These are phyloP conservation scores for Gracilaria vermiculophylla DNA, from an alignment of 23 red algal species.

Conservation along the genomic window DNA sequence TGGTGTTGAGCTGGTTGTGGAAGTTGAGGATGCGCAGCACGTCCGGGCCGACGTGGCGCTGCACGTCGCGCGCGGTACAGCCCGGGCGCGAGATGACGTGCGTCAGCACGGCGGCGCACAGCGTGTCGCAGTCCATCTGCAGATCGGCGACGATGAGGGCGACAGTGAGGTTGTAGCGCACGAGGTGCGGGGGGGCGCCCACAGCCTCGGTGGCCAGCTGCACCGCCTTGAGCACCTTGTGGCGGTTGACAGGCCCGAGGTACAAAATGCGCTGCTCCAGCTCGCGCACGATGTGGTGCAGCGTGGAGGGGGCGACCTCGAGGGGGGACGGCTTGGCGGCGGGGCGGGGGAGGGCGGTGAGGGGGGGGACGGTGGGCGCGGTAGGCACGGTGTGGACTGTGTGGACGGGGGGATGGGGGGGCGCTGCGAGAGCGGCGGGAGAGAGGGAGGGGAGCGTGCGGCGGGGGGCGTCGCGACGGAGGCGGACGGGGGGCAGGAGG, in stretches of 20 bases:
- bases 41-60: slow-evolving; percentile 54
- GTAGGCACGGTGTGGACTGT: not conserved
- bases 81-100: slow-evolving; percentile 18
- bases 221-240: slow-evolving; percentile 66
- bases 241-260: slow-evolving; percentile 55
- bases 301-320: not conserved
- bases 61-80: slow-evolving; percentile 35
- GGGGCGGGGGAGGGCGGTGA: not conserved
- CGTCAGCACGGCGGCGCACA: slow-evolving; percentile 75
- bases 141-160: slow-evolving; percentile 84
- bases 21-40: slow-evolving; percentile 50
- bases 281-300: not conserved
- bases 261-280: slow-evolving; percentile 41
- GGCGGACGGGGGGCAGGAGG: not conserved
- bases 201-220: slow-evolving; percentile 44
- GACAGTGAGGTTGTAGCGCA: slow-evolving; percentile 63
- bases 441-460: not conserved
- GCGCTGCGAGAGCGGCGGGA: not conserved
- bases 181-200: not conserved
- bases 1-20: slow-evolving; percentile 31
- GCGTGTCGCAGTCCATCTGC: slow-evolving; percentile 87
- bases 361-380: not conserved
- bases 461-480: not conserved
- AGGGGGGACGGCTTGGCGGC: not conserved
- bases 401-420: not conserved